These are phyloP conservation scores for Chlorella variabilis DNA, from an alignment of 163 green algal species.

Conservation along the genomic window DNA sequence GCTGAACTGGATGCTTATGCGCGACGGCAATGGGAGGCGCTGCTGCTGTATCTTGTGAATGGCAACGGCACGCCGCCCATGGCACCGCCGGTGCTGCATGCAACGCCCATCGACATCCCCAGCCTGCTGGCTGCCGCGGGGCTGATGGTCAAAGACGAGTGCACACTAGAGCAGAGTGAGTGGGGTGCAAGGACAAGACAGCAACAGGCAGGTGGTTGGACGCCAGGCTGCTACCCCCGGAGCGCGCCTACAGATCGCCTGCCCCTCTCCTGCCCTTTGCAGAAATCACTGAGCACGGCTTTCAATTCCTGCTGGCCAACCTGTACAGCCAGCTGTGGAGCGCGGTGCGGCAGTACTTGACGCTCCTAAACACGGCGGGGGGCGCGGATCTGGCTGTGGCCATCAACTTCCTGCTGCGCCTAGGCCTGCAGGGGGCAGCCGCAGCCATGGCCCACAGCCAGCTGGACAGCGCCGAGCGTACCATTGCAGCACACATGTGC, in stretches of 20 bases:
- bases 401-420: constrained; percentile 87
- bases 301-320: constrained; percentile 84
- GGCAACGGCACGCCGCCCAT: constrained; percentile 25
- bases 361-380: not conserved
- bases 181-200: too few species aligned
- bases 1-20: not conserved
- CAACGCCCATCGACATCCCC: constrained; percentile 48
- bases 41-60: constrained; percentile 66
- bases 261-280: not conserved
- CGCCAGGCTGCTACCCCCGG: too few species aligned
- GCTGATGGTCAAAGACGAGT: constrained; percentile 28
- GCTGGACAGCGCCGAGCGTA: constrained; percentile 44
- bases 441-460: constrained; percentile 43
- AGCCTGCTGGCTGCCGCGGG: constrained; percentile 51
- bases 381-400: constrained; percentile 62
- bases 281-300: constrained; percentile 73
- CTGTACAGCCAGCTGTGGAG: constrained; percentile 85
- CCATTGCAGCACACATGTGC: constrained; percentile 60
- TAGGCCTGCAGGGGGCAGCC: constrained; percentile 69
- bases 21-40: constrained; percentile 26
- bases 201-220: too few species aligned
- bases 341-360: constrained; percentile 78
- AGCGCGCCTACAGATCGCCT: too few species aligned
- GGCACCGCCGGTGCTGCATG: constrained; percentile 16
- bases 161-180: constrained; percentile 7